A percentile compares a stretch with the other conserved stretches of the same genome.
Evolutionary conservation across 2,329 filamentous ascomycete genomes (phyloP).

Genomic region (Talaromyces sp.): DNA sequence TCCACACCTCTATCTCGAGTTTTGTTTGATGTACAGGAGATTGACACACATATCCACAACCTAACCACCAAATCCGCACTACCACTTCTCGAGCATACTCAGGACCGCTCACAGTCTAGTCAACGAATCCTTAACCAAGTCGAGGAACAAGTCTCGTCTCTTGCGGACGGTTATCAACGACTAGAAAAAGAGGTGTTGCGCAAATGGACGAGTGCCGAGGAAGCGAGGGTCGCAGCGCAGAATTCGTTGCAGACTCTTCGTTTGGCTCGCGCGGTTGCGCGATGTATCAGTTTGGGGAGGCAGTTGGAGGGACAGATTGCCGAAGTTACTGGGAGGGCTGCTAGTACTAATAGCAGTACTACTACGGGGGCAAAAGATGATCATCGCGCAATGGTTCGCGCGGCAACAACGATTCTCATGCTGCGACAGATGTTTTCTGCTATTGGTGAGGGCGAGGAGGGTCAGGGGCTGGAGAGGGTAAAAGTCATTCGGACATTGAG

Average conservation of each 20-base stretch:
- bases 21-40: constrained; percentile 92
- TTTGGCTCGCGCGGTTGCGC: constrained; percentile 67
- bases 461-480: constrained; percentile 68
- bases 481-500: constrained; percentile 67
- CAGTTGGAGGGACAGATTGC: constrained; percentile 82
- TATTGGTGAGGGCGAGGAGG: constrained; percentile 66
- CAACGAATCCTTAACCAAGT: constrained; percentile 68
- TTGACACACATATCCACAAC: constrained; percentile 90
- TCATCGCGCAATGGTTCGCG: constrained; percentile 73
- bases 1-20: constrained; percentile 89
- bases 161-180: constrained; percentile 80
- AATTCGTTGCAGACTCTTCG: constrained; percentile 75
- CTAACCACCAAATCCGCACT: constrained; percentile 80
- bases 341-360: background rate
- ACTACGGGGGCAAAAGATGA: constrained; percentile 54
- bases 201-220: constrained; percentile 79
- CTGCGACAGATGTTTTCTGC: constrained; percentile 67
- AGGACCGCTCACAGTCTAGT: constrained; percentile 67
- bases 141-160: constrained; percentile 69
- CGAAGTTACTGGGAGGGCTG: constrained; percentile 53
- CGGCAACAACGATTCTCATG: constrained; percentile 70
- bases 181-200: constrained; percentile 80
- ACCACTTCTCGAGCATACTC: constrained; percentile 73
- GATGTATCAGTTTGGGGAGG: constrained; percentile 74
- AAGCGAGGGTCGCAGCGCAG: constrained; percentile 70